phyloP scores from a whole-genome alignment of 208 protist species.

The Wallacemonas collosoma region DNA sequence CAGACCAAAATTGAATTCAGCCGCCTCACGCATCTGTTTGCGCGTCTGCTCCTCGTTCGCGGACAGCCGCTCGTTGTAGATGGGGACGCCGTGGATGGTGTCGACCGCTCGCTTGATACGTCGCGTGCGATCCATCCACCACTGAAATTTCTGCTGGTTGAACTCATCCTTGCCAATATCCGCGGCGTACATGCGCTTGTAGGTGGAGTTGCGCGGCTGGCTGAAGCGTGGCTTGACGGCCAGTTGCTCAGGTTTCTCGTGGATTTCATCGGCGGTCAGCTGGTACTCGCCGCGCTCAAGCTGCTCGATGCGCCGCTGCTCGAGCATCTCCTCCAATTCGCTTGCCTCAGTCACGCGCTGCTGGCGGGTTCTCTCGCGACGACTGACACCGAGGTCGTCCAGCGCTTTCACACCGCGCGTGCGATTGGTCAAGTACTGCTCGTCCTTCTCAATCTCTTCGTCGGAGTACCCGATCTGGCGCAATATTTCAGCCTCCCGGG shows the following conservation, averaged over 20 bases:
- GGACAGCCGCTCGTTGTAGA: constrained; percentile 83
- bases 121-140: constrained; percentile 81
- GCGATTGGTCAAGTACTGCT: constrained; percentile 82
- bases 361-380: constrained; percentile 57
- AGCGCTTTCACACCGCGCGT: constrained; percentile 70
- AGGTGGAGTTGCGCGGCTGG: constrained; percentile 37
- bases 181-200: constrained; percentile 72
- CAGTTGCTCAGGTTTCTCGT: constrained; percentile 55
- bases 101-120: constrained; percentile 80
- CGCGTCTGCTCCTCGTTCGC: constrained; percentile 83
- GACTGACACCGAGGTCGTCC: constrained; percentile 77
- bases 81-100: constrained; percentile 80
- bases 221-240: constrained; percentile 42
- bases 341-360: constrained; percentile 37
- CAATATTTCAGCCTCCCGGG: constrained; percentile 75
- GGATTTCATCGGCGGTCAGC: constrained; percentile 51
- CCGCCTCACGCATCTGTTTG: constrained; percentile 84
- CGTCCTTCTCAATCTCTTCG: constrained; percentile 71
- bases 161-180: constrained; percentile 69
- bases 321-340: constrained; percentile 80
- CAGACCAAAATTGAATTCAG: constrained; percentile 81
- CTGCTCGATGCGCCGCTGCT: constrained; percentile 74
- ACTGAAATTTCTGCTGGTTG: constrained; percentile 72
- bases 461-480: constrained; percentile 78
- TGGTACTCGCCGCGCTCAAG: constrained; percentile 62